phyloP scores from a whole-genome alignment of 805 yeast species.

The Kazachstania bromeliacearum region DNA sequence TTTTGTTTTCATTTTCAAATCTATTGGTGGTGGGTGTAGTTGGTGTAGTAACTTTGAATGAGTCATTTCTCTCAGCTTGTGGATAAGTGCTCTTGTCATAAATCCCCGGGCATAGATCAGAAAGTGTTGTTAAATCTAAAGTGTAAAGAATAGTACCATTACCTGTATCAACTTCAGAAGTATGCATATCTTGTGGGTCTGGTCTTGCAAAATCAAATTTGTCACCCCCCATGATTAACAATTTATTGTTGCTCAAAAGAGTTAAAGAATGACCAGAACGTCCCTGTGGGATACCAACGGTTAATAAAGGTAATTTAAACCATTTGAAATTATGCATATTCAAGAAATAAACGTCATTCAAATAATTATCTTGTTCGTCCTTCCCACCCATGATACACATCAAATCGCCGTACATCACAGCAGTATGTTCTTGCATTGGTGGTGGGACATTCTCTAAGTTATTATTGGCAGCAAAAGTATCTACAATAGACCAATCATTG shows the following conservation, averaged over 20 bases:
- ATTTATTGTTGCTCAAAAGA: slow-evolving; percentile 51
- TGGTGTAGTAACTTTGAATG: background rate
- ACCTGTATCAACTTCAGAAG: slow-evolving; percentile 43
- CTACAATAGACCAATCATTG: slow-evolving; percentile 62
- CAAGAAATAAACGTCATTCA: slow-evolving; percentile 61
- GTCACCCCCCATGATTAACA: slow-evolving; percentile 90
- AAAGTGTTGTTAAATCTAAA: slow-evolving; percentile 41
- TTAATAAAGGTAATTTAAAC: slow-evolving; percentile 46
- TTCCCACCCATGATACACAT: slow-evolving; percentile 89
- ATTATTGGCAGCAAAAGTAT: slow-evolving; percentile 37
- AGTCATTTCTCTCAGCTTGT: slow-evolving; percentile 2
- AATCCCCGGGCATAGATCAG: slow-evolving; percentile 32
- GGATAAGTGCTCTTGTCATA: slow-evolving; percentile 11
- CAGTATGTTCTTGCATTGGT: slow-evolving; percentile 87
- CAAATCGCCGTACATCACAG: slow-evolving; percentile 66
- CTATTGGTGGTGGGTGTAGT: background rate
- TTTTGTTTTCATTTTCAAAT: slow-evolving; percentile 1
- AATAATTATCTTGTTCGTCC: slow-evolving; percentile 57
- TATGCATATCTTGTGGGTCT: slow-evolving; percentile 41
- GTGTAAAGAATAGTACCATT: slow-evolving; percentile 54
- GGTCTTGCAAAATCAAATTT: slow-evolving; percentile 53
- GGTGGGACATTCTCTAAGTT: slow-evolving; percentile 39
- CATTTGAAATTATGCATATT: slow-evolving; percentile 65
- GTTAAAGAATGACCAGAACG: slow-evolving; percentile 90
- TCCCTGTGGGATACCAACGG: slow-evolving; percentile 54